phyloP scores from a whole-genome alignment of 768 basidiomycete genomes.

The Tulasnella sp. region DNA sequence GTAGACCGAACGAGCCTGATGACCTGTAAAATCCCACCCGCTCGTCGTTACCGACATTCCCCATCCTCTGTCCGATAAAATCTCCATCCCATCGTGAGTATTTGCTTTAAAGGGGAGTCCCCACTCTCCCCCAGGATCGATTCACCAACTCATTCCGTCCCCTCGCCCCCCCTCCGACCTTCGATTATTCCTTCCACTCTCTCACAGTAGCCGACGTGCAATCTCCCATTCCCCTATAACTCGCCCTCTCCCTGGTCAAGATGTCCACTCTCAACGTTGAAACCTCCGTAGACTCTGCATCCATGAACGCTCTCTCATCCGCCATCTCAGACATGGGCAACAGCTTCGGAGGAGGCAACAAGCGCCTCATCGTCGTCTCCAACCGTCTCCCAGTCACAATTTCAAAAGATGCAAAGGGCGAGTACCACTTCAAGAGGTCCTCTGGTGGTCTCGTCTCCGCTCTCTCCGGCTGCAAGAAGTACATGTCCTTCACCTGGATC shows the following conservation, averaged over 20 bases:
- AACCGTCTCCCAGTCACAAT: conserved; percentile 95
- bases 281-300: neutral
- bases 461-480: conserved; percentile 96
- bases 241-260: neutral
- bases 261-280: neutral
- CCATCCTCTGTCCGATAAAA: neutral
- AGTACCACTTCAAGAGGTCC: conserved; percentile 99
- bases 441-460: conserved; percentile 97
- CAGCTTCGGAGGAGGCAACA: conserved; percentile 34
- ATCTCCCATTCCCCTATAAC: neutral
- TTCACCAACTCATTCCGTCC: neutral
- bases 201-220: neutral
- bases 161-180: neutral
- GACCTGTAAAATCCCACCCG: neutral
- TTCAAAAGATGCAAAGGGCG: conserved; percentile 79
- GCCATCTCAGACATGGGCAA: conserved; percentile 4
- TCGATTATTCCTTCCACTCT: neutral
- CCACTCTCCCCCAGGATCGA: conserved; percentile 5
- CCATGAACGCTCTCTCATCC: conserved; percentile 1
- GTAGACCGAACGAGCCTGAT: neutral
- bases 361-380: conserved; percentile 86
- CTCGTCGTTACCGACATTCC: neutral
- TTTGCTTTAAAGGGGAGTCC: neutral
- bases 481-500: conserved; percentile 95
- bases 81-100: neutral